Conservation (phyloP, 2,329 filamentous ascomycete genomes). For the Claviceps sp. region DNA sequence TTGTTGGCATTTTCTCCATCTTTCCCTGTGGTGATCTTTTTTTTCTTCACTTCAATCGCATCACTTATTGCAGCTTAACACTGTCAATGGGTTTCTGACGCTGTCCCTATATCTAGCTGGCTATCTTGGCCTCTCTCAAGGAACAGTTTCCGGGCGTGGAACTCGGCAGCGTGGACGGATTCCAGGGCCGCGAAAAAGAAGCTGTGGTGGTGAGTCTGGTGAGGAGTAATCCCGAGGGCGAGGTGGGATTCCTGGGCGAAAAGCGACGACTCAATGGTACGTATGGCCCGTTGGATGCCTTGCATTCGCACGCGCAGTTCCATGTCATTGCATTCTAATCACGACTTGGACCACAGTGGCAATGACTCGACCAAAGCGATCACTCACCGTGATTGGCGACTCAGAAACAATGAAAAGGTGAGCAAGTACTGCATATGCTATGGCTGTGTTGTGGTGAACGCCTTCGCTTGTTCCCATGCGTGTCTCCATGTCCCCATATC, state of each 20-base stretch:
- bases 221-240: conserved; percentile 70
- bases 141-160: conserved; percentile 75
- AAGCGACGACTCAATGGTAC: conserved; percentile 84
- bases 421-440: conserved; percentile 20
- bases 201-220: conserved; percentile 90
- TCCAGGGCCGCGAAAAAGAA: conserved; percentile 95
- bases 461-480: too few species aligned
- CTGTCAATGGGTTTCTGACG: conserved; percentile 2
- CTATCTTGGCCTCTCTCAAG: conserved; percentile 66
- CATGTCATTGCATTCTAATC: neutral
- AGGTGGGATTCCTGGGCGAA: conserved; percentile 88
- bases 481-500: too few species aligned
- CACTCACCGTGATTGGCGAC: conserved; percentile 83
- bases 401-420: conserved; percentile 84
- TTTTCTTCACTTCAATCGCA: neutral
- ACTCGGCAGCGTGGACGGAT: conserved; percentile 92
- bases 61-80: too few species aligned
- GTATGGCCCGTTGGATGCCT: conserved; percentile 11
- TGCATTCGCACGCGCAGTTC: too few species aligned
- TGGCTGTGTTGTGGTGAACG: too few species aligned
- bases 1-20: neutral
- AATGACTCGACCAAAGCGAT: conserved; percentile 89
- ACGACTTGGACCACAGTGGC: conserved; percentile 53
- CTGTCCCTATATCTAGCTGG: conserved; percentile 38
- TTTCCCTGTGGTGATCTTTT: neutral